A percentile compares a stretch with the other conserved stretches of the same genome.
These are phyloP conservation scores for Pascua sp. DNA, from an alignment of 1,284 basidiomycete species.

Conservation along the genomic window DNA sequence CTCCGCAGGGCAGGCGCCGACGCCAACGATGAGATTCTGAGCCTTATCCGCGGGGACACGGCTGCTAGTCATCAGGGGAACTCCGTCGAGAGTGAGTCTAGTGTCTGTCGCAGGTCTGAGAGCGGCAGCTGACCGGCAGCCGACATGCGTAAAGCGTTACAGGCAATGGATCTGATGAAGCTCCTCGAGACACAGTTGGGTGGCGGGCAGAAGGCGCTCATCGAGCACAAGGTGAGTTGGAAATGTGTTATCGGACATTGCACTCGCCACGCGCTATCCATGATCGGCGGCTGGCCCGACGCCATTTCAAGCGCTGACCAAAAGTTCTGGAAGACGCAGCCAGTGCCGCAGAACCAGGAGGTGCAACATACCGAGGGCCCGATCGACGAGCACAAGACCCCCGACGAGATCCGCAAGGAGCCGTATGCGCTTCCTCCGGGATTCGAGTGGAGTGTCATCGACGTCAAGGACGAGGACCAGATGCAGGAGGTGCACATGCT, in stretches of 20 bases:
- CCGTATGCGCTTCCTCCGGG: conserved; percentile 85
- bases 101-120: conserved; percentile 2
- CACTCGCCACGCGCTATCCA: too few species aligned
- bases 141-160: conserved; percentile 46
- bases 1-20: not conserved
- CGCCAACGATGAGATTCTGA: conserved; percentile 8
- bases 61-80: conserved; percentile 1
- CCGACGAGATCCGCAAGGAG: conserved; percentile 77
- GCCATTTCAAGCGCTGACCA: too few species aligned
- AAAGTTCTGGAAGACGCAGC: conserved; percentile 94
- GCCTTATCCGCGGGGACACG: conserved; percentile 15
- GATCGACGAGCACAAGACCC: conserved; percentile 77
- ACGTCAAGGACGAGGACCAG: conserved; percentile 73
- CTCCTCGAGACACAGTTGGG: conserved; percentile 47
- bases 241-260: not conserved
- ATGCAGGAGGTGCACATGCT: conserved; percentile 89
- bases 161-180: conserved; percentile 50
- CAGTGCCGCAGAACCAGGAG: conserved; percentile 70
- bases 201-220: conserved; percentile 61
- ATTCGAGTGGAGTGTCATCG: conserved; percentile 85
- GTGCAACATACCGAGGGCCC: conserved; percentile 66
- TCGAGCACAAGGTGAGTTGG: conserved; percentile 73
- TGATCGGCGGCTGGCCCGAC: too few species aligned
- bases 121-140: conserved; percentile 32
- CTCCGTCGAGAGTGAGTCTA: conserved; percentile 4